Evolutionary conservation across 1,139 yeast genomes (phyloP).

Genomic region (Pichia sp.): DNA sequence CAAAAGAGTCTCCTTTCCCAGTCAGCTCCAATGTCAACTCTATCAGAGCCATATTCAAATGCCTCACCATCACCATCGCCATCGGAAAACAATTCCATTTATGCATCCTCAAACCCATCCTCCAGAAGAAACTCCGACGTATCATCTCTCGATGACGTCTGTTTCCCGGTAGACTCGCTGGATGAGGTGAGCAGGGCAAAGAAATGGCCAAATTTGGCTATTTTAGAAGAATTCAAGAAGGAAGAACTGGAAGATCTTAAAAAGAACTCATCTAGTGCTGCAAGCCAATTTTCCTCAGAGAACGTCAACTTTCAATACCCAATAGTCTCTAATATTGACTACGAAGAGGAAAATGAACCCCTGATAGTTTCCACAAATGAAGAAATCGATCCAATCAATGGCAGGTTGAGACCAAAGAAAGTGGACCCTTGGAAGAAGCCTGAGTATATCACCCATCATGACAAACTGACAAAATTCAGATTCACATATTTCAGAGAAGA

Average conservation of each 20-base stretch:
- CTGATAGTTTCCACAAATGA: slow-evolving; percentile 34
- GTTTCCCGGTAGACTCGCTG: slow-evolving; percentile 58
- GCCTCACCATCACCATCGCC: neutral
- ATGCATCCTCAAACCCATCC: slow-evolving; percentile 53
- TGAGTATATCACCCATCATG: slow-evolving; percentile 19
- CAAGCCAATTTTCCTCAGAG: slow-evolving; percentile 17
- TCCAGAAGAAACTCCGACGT: slow-evolving; percentile 62
- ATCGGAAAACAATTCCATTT: slow-evolving; percentile 7
- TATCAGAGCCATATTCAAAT: slow-evolving; percentile 7
- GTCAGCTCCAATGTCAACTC: slow-evolving; percentile 8
- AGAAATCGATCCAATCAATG: slow-evolving; percentile 56
- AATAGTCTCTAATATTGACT: slow-evolving; percentile 26
- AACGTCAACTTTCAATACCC: slow-evolving; percentile 30
- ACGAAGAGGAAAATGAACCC: slow-evolving; percentile 21
- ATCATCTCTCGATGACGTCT: slow-evolving; percentile 83
- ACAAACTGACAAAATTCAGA: slow-evolving; percentile 44
- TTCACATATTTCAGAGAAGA: slow-evolving; percentile 93
- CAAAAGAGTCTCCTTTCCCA: slow-evolving; percentile 9
- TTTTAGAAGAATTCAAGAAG: slow-evolving; percentile 67
- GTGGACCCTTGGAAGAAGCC: slow-evolving; percentile 64
- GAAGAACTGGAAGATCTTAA: slow-evolving; percentile 53
- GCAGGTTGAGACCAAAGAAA: slow-evolving; percentile 69
- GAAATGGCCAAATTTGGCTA: slow-evolving; percentile 76
- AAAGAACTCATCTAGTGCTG: slow-evolving; percentile 32
- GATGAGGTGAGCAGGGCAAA: slow-evolving; percentile 34